Evolutionary conservation across 257 asterid species (phyloP), one percentile per base, ranked within the genome.

Genomic region (Nicotiana undulata): DNA sequence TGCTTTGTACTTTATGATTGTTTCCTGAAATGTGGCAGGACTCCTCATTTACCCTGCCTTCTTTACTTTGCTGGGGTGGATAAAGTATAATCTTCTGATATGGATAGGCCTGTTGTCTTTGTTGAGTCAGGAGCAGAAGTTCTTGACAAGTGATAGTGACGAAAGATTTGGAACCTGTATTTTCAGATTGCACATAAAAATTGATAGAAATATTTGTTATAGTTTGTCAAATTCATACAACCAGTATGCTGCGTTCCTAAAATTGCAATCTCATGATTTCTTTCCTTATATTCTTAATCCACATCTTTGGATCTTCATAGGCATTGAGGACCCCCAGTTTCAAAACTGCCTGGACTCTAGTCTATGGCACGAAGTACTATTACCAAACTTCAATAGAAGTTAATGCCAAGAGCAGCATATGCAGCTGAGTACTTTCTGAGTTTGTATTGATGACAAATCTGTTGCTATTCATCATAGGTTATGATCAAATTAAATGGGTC

Each of bases 161-260:
- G 81, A 85, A 85, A 66, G 76, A 22, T 82, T 67, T 85, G 85
- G 81, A 83, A 79, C 74, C 56, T 85, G 81, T 83, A 83, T 75
- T 80, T 56, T 59, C 52, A 75, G 46, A 70, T 82, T 80, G 84
- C 79, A 49, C 74, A 84, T 84, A 77, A 58, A 81, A 12, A 75
- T 46, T 76, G 32, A 75, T 63, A 63, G 63, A 29, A 44, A 31
- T 75, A 75, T 64, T 64, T 58, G 18, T 56, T 32, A 46, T 61
- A 79, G 82, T 31, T 29, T 79, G 82, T 79, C 60, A 74, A 74
- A 8, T 74, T 31, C 61, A 16, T 49, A 74, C 61, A 49, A 74
- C 26, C 44, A 26, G 51, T 49, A 49, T 7, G 79, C 17, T 16
- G 68, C 20, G 37, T 59, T 55, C 77, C 82, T 68, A 55, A 61